Evolutionary conservation across 1,139 yeast genomes (phyloP), one percentile per base, ranked within the genome.

Genomic region (Suhomyces anneliseae): DNA sequence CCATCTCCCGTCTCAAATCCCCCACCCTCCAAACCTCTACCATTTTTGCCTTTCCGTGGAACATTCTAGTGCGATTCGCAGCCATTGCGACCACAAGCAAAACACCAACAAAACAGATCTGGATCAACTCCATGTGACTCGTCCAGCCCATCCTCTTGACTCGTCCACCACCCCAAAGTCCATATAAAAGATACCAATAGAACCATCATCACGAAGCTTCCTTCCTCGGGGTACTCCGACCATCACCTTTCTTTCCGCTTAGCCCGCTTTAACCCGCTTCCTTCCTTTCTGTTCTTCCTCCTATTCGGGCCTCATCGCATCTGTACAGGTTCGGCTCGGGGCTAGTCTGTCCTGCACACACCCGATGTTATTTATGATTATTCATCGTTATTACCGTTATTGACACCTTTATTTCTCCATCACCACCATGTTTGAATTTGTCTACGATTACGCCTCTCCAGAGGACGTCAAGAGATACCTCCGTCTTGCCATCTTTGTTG

Each of bases 381-480:
- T 29, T 29, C 32, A 29, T 29, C 32, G n/a, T 29, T 29, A 29
- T 11, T 3, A 11, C 9, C 32, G 11, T 11, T 9, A 29, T 29
- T 29, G 11, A 6, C 27, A 39, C n/a, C 32, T 10, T 15, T 12
- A 12, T 12, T 24, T 10, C 27, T 4, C 38, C 26, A 4, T 27
- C 27, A n/a, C 31, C 36, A 32, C 48, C 40, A 60, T 64, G 67
- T 68, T 72, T 50, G 74, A 67, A 47, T 66, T 66, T 52, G 56
- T 74, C 42, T 72, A 61, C 59, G 64, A 69, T 40, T 70, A 69
- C 47, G 68, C 71, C 27, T 74, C 70, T 26, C 58, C 58, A 49
- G 78, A 70, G 15, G 49, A 59, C 8, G 64, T 72, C 54, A 55
- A 54, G 54, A 70, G 71, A 58, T 74, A 74, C 60, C 58, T 74